These are phyloP conservation scores for Amanita pallidorosea DNA, from an alignment of 768 basidiomycete species.

Conservation along the genomic window DNA sequence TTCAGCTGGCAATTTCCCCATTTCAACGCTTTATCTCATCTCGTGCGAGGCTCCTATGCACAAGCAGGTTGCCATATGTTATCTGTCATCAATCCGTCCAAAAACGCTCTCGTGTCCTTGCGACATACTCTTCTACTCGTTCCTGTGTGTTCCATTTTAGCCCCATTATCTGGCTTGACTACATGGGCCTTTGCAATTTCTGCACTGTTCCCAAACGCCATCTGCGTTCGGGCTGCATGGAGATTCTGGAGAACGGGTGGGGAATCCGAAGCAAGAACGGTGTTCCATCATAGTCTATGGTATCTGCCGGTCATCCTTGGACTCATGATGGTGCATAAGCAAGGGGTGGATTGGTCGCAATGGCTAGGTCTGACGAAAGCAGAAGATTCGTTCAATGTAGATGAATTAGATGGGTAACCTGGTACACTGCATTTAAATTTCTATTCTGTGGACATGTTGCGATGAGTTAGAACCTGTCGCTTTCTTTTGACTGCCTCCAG, in stretches of 20 bases:
- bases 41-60: slow-evolving; percentile 82
- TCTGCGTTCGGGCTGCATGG: slow-evolving; percentile 62
- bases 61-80: slow-evolving; percentile 94
- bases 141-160: slow-evolving; percentile 67
- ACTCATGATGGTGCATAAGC: slow-evolving; percentile 93
- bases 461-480: slow-evolving; percentile 14
- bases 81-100: slow-evolving; percentile 60
- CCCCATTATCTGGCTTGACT: slow-evolving; percentile 89
- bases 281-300: slow-evolving; percentile 82
- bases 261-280: slow-evolving; percentile 65
- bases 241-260: slow-evolving; percentile 62
- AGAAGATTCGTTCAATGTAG: neutral
- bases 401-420: neutral
- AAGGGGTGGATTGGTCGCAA: slow-evolving; percentile 65
- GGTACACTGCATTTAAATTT: neutral
- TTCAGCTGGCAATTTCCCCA: slow-evolving; percentile 99
- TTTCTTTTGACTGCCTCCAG: slow-evolving; percentile 45
- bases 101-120: slow-evolving; percentile 79
- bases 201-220: slow-evolving; percentile 60
- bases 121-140: slow-evolving; percentile 71
- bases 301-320: slow-evolving; percentile 84
- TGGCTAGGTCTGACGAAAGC: slow-evolving; percentile 37
- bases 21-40: slow-evolving; percentile 87
- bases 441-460: slow-evolving; percentile 4
- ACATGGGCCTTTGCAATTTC: slow-evolving; percentile 82